These are phyloP conservation scores for Anisogramma anomala DNA, from an alignment of 2,329 filamentous ascomycete species.

Conservation along the genomic window DNA sequence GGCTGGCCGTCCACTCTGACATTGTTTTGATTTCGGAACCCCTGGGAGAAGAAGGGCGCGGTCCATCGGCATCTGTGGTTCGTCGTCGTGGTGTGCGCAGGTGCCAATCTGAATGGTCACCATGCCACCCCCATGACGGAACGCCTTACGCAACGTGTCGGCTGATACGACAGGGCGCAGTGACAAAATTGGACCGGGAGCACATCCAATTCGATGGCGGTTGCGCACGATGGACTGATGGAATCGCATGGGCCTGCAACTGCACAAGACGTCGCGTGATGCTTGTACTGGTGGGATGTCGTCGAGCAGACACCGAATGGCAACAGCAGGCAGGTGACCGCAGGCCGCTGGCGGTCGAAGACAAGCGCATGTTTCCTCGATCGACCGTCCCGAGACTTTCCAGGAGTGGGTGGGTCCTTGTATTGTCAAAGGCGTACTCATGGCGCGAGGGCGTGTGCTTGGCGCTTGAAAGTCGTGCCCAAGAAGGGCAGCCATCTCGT, in stretches of 20 bases:
- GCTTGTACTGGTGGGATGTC: background rate
- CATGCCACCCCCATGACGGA: constrained; percentile 6
- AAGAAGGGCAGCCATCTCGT: background rate
- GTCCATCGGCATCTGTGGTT: background rate
- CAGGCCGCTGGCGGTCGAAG: background rate
- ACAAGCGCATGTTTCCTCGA: background rate
- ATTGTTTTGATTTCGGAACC: background rate
- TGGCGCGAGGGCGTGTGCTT: too few relatives aligned
- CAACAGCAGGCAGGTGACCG: constrained; percentile 7
- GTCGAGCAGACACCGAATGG: background rate
- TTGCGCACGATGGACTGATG: background rate
- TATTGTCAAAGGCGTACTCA: background rate
- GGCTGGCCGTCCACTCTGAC: background rate
- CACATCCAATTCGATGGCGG: constrained; percentile 7
- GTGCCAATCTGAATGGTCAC: constrained; percentile 6
- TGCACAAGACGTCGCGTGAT: background rate
- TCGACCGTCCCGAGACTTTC: background rate
- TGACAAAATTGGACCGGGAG: constrained; percentile 9
- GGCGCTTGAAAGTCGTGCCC: background rate
- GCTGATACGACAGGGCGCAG: constrained; percentile 7
- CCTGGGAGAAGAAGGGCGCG: background rate
- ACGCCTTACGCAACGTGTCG: constrained; percentile 1
- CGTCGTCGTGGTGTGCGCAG: constrained; percentile 3
- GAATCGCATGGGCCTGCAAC: constrained; percentile 7
- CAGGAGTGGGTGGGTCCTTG: background rate